Evolutionary conservation across 371 early-diverging fungal genomes (phyloP).

Genomic region (Cladochytrium tenue): DNA sequence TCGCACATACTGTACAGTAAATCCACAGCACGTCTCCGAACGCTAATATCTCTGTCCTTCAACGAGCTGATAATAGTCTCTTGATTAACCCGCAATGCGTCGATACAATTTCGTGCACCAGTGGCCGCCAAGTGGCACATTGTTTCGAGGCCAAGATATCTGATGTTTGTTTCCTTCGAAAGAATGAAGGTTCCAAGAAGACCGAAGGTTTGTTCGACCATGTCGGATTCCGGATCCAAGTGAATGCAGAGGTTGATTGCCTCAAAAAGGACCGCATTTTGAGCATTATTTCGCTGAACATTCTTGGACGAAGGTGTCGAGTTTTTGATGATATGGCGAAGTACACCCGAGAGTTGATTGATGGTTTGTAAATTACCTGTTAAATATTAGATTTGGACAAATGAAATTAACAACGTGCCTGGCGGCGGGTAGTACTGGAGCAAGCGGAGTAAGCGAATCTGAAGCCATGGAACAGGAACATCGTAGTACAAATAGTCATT

Average conservation of each 20-base stretch:
- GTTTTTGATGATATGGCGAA: constrained; percentile 80
- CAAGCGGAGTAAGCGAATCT: constrained; percentile 89
- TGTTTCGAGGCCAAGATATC: constrained; percentile 93
- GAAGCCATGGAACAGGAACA: constrained; percentile 96
- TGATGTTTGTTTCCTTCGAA: constrained; percentile 91
- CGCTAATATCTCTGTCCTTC: constrained; percentile 94
- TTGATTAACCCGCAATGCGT: constrained; percentile 82
- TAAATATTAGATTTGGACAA: constrained; percentile 4
- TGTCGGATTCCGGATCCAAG: constrained; percentile 81
- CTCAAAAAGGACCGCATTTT: constrained; percentile 94
- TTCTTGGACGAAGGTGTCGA: constrained; percentile 89
- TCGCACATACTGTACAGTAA: constrained; percentile 96
- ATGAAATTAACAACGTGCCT: constrained; percentile 49
- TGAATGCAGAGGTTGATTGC: constrained; percentile 94
- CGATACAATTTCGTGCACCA: constrained; percentile 69
- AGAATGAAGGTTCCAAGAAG: constrained; percentile 86
- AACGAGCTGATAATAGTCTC: constrained; percentile 85
- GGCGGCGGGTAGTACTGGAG: constrained; percentile 93
- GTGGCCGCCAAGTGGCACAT: constrained; percentile 94
- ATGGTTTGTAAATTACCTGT: constrained; percentile 4
- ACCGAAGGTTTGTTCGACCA: constrained; percentile 79
- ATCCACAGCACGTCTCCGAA: constrained; percentile 92
- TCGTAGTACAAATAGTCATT: constrained; percentile 93
- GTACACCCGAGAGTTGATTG: constrained; percentile 32
- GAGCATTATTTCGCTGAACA: constrained; percentile 95